These are phyloP conservation scores for Colletotrichum tanaceti DNA, from an alignment of 2,329 filamentous ascomycete species.

Conservation along the genomic window DNA sequence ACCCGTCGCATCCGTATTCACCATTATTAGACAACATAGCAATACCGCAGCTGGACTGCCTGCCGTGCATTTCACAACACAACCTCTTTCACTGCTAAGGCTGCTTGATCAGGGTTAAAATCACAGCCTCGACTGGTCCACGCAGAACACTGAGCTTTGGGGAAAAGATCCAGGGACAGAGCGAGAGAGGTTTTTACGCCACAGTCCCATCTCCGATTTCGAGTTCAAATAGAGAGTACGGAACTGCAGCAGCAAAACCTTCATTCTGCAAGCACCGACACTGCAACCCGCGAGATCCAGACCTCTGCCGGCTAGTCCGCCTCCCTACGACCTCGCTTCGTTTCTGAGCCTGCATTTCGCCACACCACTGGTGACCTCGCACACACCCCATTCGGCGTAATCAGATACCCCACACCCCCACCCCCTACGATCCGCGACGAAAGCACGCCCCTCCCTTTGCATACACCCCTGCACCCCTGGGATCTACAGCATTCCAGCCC, in stretches of 20 bases:
- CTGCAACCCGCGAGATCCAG: conserved; percentile 38
- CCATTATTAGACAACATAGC: conserved; percentile 6
- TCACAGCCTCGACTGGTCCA: conserved; percentile 11
- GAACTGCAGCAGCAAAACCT: conserved; percentile 1
- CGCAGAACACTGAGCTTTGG: conserved; percentile 5
- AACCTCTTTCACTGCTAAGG: conserved; percentile 5
- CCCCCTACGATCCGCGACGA: conserved; percentile 19
- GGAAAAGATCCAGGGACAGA: no score
- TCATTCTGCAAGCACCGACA: conserved; percentile 28
- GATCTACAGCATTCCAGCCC: conserved; percentile 41
- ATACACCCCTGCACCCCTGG: conserved; percentile 38
- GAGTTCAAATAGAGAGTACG: conserved; percentile 27
- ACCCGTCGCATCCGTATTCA: conserved; percentile 4
- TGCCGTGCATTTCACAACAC: not conserved
- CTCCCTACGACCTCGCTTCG: conserved; percentile 28
- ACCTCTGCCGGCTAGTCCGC: conserved; percentile 36
- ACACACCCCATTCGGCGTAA: conserved; percentile 1
- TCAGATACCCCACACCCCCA: conserved; percentile 16
- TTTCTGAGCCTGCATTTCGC: not conserved
- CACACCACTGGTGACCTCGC: conserved; percentile 9
- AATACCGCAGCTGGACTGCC: conserved; percentile 10
- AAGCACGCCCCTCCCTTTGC: conserved; percentile 26
- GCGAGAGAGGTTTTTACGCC: conserved; percentile 4
- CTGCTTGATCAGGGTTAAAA: not conserved
- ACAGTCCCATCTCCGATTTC: conserved; percentile 17